A percentile compares a stretch with the other conserved stretches of the same genome.
phyloP scores from a whole-genome alignment of 306 rosid genomes.

The Rosa multiflora region DNA sequence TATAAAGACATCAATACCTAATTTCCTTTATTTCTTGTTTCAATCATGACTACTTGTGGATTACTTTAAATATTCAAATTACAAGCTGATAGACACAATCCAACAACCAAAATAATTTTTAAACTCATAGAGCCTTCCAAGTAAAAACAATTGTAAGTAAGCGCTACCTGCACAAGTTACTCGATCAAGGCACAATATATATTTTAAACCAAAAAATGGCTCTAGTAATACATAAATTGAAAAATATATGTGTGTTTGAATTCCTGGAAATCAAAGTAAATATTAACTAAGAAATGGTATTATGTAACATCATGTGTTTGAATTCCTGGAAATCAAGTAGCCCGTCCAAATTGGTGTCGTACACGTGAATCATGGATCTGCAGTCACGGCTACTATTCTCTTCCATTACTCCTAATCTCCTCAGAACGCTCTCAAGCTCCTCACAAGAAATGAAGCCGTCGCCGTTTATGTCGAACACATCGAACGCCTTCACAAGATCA shows the following conservation, averaged over 20 bases:
- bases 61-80: neutral
- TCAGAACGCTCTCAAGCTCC: conserved; percentile 59
- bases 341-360: conserved; percentile 71
- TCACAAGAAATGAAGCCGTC: conserved; percentile 77
- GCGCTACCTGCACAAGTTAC: neutral
- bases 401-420: conserved; percentile 60
- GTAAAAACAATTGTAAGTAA: neutral
- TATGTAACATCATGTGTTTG: conserved; percentile 66
- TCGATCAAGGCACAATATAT: too few relatives aligned
- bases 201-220: too few relatives aligned
- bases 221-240: too few relatives aligned
- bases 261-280: too few relatives aligned
- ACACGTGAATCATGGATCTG: conserved; percentile 50
- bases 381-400: conserved; percentile 46
- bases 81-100: neutral
- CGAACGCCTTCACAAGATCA: conserved; percentile 64
- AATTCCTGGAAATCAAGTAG: conserved; percentile 83
- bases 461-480: conserved; percentile 70
- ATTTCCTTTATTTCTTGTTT: neutral
- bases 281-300: conserved; percentile 12
- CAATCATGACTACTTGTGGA: neutral
- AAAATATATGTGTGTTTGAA: too few relatives aligned
- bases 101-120: neutral
- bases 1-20: neutral
- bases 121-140: neutral